Percentiles rank a stretch among this genome's conserved stretches.
phyloP scores from a whole-genome alignment of 768 basidiomycete genomes.

The Tulasnella sp. region DNA sequence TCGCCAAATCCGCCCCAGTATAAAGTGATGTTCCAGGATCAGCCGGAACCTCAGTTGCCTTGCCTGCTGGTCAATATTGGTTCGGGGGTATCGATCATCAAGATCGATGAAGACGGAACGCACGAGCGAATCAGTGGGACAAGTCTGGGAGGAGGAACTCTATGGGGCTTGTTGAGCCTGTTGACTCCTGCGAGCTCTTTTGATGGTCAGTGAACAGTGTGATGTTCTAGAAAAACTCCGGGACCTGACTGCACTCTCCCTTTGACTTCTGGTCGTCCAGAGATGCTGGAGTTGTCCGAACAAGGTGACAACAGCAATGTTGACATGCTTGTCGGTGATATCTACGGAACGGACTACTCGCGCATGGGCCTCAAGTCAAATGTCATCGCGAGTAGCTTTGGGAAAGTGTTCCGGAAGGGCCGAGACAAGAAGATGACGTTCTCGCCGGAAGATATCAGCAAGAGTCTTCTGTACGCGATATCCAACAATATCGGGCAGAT shows the following conservation, averaged over 20 bases:
- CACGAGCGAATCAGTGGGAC: constrained; percentile 97
- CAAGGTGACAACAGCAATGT: constrained; percentile 85
- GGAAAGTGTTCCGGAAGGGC: constrained; percentile 89
- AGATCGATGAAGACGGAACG: constrained; percentile 87
- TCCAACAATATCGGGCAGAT: constrained; percentile 99
- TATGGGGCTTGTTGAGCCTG: constrained; percentile 92
- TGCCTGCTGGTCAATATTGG: constrained; percentile 98
- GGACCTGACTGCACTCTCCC: not conserved
- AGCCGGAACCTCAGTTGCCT: constrained; percentile 80
- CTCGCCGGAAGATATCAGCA: constrained; percentile 85
- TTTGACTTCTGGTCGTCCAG: constrained; percentile 34
- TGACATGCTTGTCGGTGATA: constrained; percentile 99
- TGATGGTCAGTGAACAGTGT: constrained; percentile 61
- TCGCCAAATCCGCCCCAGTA: constrained; percentile 84
- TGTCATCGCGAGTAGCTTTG: constrained; percentile 96
- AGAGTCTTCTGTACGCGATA: constrained; percentile 87
- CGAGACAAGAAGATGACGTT: constrained; percentile 61
- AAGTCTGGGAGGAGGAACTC: constrained; percentile 89
- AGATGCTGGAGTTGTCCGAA: constrained; percentile 93
- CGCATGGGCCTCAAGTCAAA: constrained; percentile 93
- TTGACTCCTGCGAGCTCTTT: constrained; percentile 92
- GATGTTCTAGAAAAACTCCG: no score
- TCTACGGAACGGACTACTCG: constrained; percentile 96
- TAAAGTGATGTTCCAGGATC: constrained; percentile 74
- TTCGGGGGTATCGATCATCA: constrained; percentile 94